A percentile compares a stretch with the other conserved stretches of the same genome.
These are phyloP conservation scores for Pseudogymnoascus sp. DNA, from an alignment of 2,329 filamentous ascomycete species.

Conservation along the genomic window DNA sequence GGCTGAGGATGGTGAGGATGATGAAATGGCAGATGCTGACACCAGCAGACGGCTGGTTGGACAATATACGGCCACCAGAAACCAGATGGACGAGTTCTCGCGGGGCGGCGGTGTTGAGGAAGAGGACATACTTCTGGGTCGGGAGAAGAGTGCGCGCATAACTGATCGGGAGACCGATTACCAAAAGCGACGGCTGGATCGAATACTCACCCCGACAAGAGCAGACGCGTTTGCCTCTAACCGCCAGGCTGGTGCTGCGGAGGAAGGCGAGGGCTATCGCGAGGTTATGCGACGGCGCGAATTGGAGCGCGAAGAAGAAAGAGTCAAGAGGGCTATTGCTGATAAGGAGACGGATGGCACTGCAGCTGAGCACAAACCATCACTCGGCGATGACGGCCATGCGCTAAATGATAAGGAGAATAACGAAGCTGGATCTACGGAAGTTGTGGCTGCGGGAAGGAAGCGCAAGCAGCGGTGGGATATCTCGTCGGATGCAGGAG, in stretches of 20 bases:
- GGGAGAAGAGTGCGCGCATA: slow-evolving; percentile 85
- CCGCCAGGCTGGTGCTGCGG: slow-evolving; percentile 54
- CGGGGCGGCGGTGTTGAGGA: slow-evolving; percentile 79
- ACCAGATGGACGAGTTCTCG: slow-evolving; percentile 91
- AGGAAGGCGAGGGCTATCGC: slow-evolving; percentile 73
- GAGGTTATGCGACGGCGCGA: slow-evolving; percentile 88
- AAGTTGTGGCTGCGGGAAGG: slow-evolving; percentile 52
- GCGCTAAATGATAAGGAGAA: slow-evolving; percentile 57
- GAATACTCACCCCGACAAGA: slow-evolving; percentile 74
- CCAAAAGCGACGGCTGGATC: slow-evolving; percentile 89
- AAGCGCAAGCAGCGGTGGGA: slow-evolving; percentile 98
- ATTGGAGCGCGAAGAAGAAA: slow-evolving; percentile 85
- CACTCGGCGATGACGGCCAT: slow-evolving; percentile 52
- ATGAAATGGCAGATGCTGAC: slow-evolving; percentile 66
- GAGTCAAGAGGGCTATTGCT: slow-evolving; percentile 70
- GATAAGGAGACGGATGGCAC: slow-evolving; percentile 52
- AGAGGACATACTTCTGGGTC: slow-evolving; percentile 76
- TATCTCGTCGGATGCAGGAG: slow-evolving; percentile 51
- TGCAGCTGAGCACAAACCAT: slow-evolving; percentile 59
- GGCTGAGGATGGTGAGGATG: slow-evolving; percentile 69
- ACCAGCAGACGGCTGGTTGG: slow-evolving; percentile 73
- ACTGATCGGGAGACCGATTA: slow-evolving; percentile 93
- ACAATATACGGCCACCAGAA: slow-evolving; percentile 88
- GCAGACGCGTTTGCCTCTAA: slow-evolving; percentile 79
- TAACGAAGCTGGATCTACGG: slow-evolving; percentile 58